A percentile compares a stretch with the other conserved stretches of the same genome.
phyloP scores from a whole-genome alignment of 225 moss, liverwort and hornwort genomes.

The Thuidium tamariscinum region DNA sequence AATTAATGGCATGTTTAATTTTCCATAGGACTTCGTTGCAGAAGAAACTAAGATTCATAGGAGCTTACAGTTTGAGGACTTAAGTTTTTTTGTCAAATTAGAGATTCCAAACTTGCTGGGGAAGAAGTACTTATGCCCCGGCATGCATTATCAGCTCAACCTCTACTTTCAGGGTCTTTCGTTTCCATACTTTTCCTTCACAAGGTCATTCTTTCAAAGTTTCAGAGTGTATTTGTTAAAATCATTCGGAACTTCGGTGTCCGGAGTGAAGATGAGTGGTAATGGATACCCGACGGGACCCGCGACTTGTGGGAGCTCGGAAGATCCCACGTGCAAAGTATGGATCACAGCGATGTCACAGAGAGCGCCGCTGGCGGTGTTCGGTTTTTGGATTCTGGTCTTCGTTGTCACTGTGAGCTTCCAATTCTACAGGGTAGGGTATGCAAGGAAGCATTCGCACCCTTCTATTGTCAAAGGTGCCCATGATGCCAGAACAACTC shows the following conservation, averaged over 20 bases:
- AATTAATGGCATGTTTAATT: no score
- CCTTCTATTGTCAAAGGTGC: neutral
- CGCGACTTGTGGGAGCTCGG: constrained; percentile 31
- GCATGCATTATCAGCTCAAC: neutral
- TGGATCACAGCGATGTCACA: constrained; percentile 35
- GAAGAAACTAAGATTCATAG: neutral
- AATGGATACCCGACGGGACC: constrained; percentile 43
- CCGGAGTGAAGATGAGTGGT: neutral
- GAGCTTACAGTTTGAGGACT: neutral
- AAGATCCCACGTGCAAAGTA: constrained; percentile 45
- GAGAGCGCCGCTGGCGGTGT: constrained; percentile 29
- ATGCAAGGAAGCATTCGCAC: neutral
- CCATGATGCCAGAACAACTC: neutral
- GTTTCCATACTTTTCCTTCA: neutral
- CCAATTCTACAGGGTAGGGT: constrained; percentile 16
- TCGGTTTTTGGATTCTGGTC: constrained; percentile 47
- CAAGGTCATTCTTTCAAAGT: neutral
- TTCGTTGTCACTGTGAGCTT: constrained; percentile 11
- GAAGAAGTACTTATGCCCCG: neutral
- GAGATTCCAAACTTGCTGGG: neutral
- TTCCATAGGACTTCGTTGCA: neutral
- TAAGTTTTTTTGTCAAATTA: neutral
- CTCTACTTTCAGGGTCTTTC: neutral
- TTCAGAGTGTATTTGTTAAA: neutral
- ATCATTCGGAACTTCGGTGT: neutral